Conservation (phyloP, 192 early-diverging fungal genomes). For the Coemansia aciculifera region DNA sequence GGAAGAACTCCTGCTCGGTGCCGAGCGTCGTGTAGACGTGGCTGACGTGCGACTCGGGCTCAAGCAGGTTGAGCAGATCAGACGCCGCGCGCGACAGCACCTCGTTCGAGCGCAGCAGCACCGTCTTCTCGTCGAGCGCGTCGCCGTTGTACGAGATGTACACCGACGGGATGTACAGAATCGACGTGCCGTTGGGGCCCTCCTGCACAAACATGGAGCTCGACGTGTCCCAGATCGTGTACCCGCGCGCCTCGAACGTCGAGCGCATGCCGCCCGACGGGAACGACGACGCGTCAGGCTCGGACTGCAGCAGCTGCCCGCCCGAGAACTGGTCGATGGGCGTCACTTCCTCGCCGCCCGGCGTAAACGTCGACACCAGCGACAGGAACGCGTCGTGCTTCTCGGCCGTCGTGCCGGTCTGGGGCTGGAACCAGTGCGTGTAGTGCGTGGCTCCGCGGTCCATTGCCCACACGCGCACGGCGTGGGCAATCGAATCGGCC, state of each 20-base stretch:
- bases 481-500: conserved; percentile 98
- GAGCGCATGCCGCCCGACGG: conserved; percentile 97
- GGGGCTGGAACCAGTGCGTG: conserved; percentile 99
- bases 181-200: conserved; percentile 87
- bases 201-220: conserved; percentile 94
- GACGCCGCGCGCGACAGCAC: conserved; percentile 78
- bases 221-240: conserved; percentile 98
- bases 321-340: conserved; percentile 97
- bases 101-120: conserved; percentile 89
- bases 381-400: conserved; percentile 99
- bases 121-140: conserved; percentile 98
- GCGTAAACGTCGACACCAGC: conserved; percentile 76
- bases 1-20: conserved; percentile 98
- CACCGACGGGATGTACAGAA: conserved; percentile 96
- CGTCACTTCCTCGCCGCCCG: conserved; percentile 80
- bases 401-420: conserved; percentile 97
- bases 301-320: conserved; percentile 94
- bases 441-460: conserved; percentile 97
- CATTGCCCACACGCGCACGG: conserved; percentile 97
- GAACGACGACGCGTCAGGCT: conserved; percentile 99
- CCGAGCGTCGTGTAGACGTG: conserved; percentile 91
- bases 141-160: conserved; percentile 99
- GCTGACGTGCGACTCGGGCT: conserved; percentile 66
- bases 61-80: conserved; percentile 78
- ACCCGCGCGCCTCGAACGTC: conserved; percentile 99